These are phyloP conservation scores for Penicillium diatomitis DNA, from an alignment of 495 filamentous ascomycete genomes.

Conservation along the genomic window DNA sequence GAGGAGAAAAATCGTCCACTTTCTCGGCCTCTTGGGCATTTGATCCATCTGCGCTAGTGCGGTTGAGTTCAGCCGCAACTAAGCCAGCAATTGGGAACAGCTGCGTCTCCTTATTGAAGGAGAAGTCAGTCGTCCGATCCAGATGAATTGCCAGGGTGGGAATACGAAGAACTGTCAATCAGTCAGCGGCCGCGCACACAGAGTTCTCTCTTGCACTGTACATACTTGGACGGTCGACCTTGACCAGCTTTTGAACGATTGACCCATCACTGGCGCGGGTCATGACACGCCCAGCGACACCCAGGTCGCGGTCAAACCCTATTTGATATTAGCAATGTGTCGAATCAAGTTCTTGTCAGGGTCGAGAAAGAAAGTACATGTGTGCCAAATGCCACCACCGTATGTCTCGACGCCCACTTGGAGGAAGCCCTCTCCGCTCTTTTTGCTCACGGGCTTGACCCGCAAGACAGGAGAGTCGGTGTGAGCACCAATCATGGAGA, in stretches of 20 bases:
- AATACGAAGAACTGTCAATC: constrained; percentile 62
- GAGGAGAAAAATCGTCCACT: constrained; percentile 48
- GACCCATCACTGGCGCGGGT: constrained; percentile 63
- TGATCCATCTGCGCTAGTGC: constrained; percentile 34
- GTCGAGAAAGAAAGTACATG: constrained; percentile 29
- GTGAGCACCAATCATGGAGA: constrained; percentile 93
- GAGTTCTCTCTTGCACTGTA: not conserved
- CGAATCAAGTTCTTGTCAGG: not conserved
- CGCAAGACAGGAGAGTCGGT: constrained; percentile 89
- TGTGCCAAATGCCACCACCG: constrained; percentile 72
- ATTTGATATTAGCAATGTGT: not conserved
- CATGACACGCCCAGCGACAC: constrained; percentile 82
- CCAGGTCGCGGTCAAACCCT: constrained; percentile 94
- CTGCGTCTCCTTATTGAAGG: constrained; percentile 95
- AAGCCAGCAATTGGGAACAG: constrained; percentile 89
- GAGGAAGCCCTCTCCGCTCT: constrained; percentile 74
- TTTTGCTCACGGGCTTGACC: constrained; percentile 90
- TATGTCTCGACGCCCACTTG: constrained; percentile 97
- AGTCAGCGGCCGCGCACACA: not conserved
- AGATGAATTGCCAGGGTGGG: constrained; percentile 92
- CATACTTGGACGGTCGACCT: constrained; percentile 74
- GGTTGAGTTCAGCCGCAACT: constrained; percentile 77
- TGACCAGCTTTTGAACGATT: constrained; percentile 77
- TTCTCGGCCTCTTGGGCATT: constrained; percentile 9
- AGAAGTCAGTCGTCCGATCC: constrained; percentile 71